Evolutionary conservation across 805 yeast genomes (phyloP), one percentile per base, ranked within the genome.

Genomic region (Jamesozyma spencerorum): DNA sequence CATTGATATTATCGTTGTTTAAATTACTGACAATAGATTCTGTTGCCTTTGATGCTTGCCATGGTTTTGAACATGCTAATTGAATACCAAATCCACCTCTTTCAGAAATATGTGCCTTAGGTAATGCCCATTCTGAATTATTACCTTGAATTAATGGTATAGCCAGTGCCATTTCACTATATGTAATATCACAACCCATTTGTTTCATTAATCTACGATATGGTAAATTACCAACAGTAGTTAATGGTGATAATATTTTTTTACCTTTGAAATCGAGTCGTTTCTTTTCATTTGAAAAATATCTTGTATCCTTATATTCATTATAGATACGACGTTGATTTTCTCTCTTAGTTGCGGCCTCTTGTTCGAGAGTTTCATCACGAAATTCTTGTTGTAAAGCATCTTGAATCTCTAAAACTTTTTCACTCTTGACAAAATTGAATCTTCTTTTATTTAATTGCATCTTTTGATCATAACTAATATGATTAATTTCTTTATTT

Each of bases 151-250:
- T 65, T 39, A 92, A 66, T 1, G 97, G 97, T 38, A 85, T 65
- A 2, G 84, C 68, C 29, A 92, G 69, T 0, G 97, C 97, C 98
- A 92, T 92, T 65, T 92, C 99, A 31, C 88, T 75, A 58, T 85
- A 92, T 0, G 98, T 92, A 14, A 87, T 73, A 53, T 92, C 97
- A 11, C 95, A 95, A 14, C 97, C 97, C 27, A 86, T 62, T 1
- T 81, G 72, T 54, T 80, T 82, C 96, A 92, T 88, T 45, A 92
- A 70, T 51, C 97, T 74, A 62, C 99, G 81, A 65, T 77, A 92
- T 13, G 99, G 98, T 53, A 92, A 70, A 62, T 92, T 92, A 18
- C 99, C 99, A 5, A 92, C 98, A 0, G 99, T 92, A 27, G 99
- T 94, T 47, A 92, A 71, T 1, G 99, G 99, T 2, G 97, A 85